Base-by-base conservation (phyloP, 306 rosid genomes). In the Glycine soja region DNA sequence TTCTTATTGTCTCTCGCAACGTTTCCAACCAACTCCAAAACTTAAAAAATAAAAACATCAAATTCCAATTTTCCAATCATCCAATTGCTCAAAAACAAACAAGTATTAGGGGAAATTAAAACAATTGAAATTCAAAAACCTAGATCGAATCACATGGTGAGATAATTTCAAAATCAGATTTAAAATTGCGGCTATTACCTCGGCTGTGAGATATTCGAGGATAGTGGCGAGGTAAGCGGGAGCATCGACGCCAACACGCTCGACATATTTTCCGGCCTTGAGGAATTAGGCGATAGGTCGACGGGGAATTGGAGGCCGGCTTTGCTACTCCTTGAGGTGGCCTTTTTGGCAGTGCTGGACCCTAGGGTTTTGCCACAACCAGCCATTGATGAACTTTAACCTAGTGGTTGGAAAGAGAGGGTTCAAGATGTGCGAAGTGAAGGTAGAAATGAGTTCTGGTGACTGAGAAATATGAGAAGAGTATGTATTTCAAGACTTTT, bases 1-100 rank as follows among this genome's bases (percentile, higher is more conserved):
- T 94, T 94, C 89, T 91, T 94, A 89, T 94, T 95, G 66, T 95
- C 98, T 30, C 98, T 89, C 0, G 97, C 98, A 0, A 97, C 98
- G 32, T 95, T 95, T 1, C 98, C 98, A 11, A 97, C 98, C 80
- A 95, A 73, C 16, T 95, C 98, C 10, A 95, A 79, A 80, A 95
- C 98, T 97, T 95, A n/a, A n/a, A n/a, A n/a, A n/a, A n/a, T n/a
- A n/a, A n/a, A n/a, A 53, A 53, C 6, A 6, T 10, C n/a, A 10
- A 0, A 4, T n/a, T 46, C 4, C 0, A n/a, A n/a, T n/a, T n/a
- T n/a, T n/a, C n/a, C n/a, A 53, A 5, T n/a, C 24, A n/a, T 53
- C 5, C 14, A 74, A n/a, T n/a, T n/a, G n/a, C n/a, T n/a, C n/a
- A n/a, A n/a, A n/a, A n/a, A 67, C n/a, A n/a, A n/a, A n/a, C n/a